Evolutionary conservation across 148 eudicot genomes (phyloP).

Genomic region (Camellia lanceoleosa): DNA sequence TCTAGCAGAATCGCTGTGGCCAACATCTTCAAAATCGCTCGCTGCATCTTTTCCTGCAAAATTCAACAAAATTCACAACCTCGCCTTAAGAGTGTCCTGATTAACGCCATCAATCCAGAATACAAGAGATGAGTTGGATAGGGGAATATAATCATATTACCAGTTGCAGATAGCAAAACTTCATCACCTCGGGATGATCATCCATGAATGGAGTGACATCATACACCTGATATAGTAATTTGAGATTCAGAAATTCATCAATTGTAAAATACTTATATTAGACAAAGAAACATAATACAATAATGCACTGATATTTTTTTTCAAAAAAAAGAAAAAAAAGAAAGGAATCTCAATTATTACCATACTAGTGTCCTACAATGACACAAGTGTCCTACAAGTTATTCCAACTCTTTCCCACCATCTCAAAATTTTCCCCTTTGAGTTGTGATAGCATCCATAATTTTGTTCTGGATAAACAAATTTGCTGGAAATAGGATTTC

Average conservation of each 20-base stretch:
- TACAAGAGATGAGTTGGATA: neutral
- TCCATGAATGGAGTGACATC: conserved; percentile 92
- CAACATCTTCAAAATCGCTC: conserved; percentile 78
- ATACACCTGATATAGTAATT: conserved; percentile 59
- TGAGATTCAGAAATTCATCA: neutral
- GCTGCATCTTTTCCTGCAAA: conserved; percentile 80
- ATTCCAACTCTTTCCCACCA: no score
- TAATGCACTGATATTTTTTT: neutral
- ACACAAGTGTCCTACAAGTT: no score
- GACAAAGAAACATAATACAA: neutral
- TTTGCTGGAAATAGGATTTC: neutral
- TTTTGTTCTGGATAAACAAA: neutral
- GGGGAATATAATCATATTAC: conserved; percentile 28
- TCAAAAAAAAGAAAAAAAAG: neutral
- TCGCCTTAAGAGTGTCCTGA: neutral
- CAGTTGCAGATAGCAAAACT: conserved; percentile 85
- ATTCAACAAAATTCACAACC: neutral
- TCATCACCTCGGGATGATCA: conserved; percentile 97
- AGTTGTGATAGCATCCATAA: neutral
- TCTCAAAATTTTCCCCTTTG: neutral
- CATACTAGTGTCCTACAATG: neutral
- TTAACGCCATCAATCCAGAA: neutral
- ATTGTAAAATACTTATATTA: neutral
- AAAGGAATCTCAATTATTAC: neutral
- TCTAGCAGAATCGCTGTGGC: conserved; percentile 76